Conservation (phyloP, 345 rosid species). For the Aquilaria yunnanensis region DNA sequence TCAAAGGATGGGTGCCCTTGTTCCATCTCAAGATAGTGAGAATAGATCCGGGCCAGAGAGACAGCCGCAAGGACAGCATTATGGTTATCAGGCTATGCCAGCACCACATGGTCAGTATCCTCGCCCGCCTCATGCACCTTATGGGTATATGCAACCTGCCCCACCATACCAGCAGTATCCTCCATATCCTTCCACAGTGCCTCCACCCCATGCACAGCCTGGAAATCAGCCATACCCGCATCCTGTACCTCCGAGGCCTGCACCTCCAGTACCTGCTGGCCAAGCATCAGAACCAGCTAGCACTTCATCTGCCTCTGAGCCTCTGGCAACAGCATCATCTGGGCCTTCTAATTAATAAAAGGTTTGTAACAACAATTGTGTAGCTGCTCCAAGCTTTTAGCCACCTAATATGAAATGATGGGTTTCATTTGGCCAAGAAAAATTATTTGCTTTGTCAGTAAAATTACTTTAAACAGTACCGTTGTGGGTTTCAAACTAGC, state of each 20-base stretch:
- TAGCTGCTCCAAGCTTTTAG: no score
- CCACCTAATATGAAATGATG: no score
- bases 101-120: constrained; percentile 46
- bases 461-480: no score
- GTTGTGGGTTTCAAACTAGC: no score
- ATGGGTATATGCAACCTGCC: constrained; percentile 53
- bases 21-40: constrained; percentile 78
- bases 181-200: constrained; percentile 36
- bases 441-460: no score
- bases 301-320: constrained; percentile 16
- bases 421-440: no score
- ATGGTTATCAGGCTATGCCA: constrained; percentile 39
- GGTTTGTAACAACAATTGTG: background rate
- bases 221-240: constrained; percentile 35
- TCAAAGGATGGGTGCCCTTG: constrained; percentile 90
- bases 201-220: constrained; percentile 34
- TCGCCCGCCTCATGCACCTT: constrained; percentile 51
- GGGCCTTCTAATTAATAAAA: constrained; percentile 9
- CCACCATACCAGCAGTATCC: constrained; percentile 68
- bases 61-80: constrained; percentile 46
- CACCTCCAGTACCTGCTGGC: constrained; percentile 18
- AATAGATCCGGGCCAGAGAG: constrained; percentile 39
- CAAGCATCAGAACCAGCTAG: constrained; percentile 13
- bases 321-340: constrained; percentile 19
- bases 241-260: constrained; percentile 27